Percentiles rank a stretch among this genome's conserved stretches.
phyloP scores from a whole-genome alignment of 306 rosid genomes.

The Canavalia ensiformis region DNA sequence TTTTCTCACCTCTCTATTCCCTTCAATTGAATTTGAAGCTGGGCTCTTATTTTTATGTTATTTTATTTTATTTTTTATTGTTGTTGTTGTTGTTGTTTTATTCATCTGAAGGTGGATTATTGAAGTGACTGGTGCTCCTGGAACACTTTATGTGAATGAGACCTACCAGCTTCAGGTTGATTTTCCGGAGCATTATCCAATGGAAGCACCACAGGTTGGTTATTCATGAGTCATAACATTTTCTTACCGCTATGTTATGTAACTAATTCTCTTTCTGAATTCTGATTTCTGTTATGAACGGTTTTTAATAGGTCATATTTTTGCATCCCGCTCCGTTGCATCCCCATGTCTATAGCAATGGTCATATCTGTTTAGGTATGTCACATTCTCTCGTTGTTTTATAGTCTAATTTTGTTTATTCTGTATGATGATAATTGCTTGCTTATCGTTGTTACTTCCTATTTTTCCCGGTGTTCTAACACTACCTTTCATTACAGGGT shows the following conservation, averaged over 20 bases:
- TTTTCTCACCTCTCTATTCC: background rate
- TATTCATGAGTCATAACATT: background rate
- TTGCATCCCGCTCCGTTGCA: slow-evolving; percentile 77
- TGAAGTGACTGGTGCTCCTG: slow-evolving; percentile 88
- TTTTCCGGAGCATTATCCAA: slow-evolving; percentile 88
- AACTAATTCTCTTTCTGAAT: too few relatives aligned
- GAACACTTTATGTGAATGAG: slow-evolving; percentile 74
- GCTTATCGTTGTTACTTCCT: too few relatives aligned
- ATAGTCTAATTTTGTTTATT: background rate
- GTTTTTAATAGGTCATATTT: background rate
- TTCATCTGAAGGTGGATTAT: slow-evolving; percentile 78
- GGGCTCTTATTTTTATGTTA: background rate
- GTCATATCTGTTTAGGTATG: slow-evolving; percentile 83
- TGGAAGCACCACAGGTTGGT: slow-evolving; percentile 88
- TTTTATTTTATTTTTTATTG: background rate
- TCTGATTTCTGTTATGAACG: too few relatives aligned
- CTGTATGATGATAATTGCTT: background rate
- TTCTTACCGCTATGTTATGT: background rate
- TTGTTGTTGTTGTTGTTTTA: background rate
- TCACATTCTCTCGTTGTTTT: background rate
- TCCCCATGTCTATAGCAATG: slow-evolving; percentile 80
- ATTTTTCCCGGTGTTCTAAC: too few relatives aligned
- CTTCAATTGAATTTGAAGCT: background rate
- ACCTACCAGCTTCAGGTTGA: slow-evolving; percentile 85
- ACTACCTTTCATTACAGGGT: too few relatives aligned